A percentile compares a stretch with the other conserved stretches of the same genome.
Evolutionary conservation across 257 asterid genomes (phyloP).

Genomic region (Schizonepeta tenuifolia): DNA sequence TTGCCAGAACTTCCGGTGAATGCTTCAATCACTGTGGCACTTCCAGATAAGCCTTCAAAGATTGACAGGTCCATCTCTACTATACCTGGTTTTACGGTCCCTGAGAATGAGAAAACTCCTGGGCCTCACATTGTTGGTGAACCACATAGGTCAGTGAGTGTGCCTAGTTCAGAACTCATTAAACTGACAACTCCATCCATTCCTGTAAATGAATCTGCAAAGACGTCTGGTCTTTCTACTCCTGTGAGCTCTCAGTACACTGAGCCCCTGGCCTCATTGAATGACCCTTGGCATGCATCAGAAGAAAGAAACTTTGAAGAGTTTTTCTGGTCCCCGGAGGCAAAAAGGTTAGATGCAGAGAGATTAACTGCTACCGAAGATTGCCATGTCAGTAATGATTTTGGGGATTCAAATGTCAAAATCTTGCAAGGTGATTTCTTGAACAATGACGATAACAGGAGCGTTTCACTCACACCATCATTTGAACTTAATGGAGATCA

Average conservation of each 20-base stretch:
- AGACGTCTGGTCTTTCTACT: slow-evolving; percentile 33
- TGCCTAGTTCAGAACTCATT: slow-evolving; percentile 50
- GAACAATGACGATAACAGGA: slow-evolving; percentile 39
- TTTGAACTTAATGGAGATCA: slow-evolving; percentile 47
- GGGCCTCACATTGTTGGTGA: slow-evolving; percentile 52
- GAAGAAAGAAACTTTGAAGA: slow-evolving; percentile 38
- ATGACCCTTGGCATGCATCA: slow-evolving; percentile 38
- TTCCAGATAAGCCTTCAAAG: slow-evolving; percentile 66
- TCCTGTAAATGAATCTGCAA: slow-evolving; percentile 38
- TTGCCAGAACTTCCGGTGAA: slow-evolving; percentile 71
- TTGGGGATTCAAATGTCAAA: slow-evolving; percentile 40
- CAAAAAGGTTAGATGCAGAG: slow-evolving; percentile 39
- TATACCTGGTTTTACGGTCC: slow-evolving; percentile 68
- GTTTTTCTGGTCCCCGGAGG: slow-evolving; percentile 33
- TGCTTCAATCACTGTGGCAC: slow-evolving; percentile 72
- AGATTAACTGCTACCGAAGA: slow-evolving; percentile 35
- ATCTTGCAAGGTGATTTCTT: slow-evolving; percentile 37
- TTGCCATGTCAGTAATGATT: slow-evolving; percentile 31
- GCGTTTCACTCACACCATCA: slow-evolving; percentile 38
- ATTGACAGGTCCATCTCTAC: slow-evolving; percentile 82
- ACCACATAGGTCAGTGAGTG: slow-evolving; percentile 65
- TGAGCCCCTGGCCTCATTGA: slow-evolving; percentile 40
- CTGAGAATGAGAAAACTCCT: slow-evolving; percentile 49
- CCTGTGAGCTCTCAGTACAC: slow-evolving; percentile 40
- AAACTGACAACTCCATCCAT: slow-evolving; percentile 37